Evolutionary conservation across 2,329 filamentous ascomycete species (phyloP).

Genomic region (Magnaporthiopsis incrustans): DNA sequence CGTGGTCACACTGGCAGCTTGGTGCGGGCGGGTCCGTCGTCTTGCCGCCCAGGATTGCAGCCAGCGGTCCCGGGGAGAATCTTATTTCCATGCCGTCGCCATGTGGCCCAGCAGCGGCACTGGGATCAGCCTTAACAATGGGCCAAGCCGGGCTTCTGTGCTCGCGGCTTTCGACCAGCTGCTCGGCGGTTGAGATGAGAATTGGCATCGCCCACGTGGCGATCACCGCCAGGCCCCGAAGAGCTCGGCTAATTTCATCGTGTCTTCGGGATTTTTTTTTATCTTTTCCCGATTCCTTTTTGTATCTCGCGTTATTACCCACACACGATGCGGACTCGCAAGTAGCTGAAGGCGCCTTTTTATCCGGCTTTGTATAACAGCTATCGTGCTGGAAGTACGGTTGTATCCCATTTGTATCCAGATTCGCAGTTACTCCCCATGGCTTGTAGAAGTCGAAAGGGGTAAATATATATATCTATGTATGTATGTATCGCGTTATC

Average conservation of each 20-base stretch:
- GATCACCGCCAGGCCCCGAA: background rate
- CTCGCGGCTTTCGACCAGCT: background rate
- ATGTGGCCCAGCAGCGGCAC: background rate
- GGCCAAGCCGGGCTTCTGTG: background rate
- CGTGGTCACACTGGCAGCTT: background rate
- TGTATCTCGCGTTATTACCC: no score
- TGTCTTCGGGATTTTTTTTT: background rate
- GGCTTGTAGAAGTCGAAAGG: no score
- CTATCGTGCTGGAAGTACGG: no score
- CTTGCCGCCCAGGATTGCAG: background rate
- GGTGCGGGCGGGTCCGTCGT: background rate
- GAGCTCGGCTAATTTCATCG: background rate
- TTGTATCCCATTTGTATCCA: no score
- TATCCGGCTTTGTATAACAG: no score
- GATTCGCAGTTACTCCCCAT: no score
- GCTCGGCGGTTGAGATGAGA: background rate
- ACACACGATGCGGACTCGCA: no score
- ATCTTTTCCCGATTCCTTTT: no score
- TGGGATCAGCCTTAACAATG: background rate
- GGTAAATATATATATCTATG: no score
- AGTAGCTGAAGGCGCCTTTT: no score
- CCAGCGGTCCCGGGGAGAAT: conserved; percentile 3
- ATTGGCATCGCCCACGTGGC: background rate
- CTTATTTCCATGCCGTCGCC: conserved; percentile 5
- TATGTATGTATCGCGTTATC: no score